Evolutionary conservation across 345 rosid genomes (phyloP), one percentile per base, ranked within the genome.

Genomic region (Psidium friedrichsthalianum): DNA sequence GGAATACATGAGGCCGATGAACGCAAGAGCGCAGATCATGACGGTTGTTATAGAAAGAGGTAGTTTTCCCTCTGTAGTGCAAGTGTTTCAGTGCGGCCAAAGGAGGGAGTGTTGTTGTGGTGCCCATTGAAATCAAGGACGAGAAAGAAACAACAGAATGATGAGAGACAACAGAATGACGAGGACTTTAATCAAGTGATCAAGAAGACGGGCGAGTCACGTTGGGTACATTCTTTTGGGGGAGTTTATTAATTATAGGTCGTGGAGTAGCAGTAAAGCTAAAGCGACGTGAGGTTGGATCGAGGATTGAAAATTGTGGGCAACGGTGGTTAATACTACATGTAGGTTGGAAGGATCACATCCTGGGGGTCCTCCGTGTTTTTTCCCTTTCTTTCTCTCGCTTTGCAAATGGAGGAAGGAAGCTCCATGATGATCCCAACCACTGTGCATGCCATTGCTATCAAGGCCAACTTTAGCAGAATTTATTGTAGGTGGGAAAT

Each of bases 251-350:
- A 42, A 61, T 59, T 82, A 86, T 87, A 55, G 88, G 86, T 51
- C 89, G 78, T 92, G 87, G 98, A 95, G 96, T 96, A 94, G 89
- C 91, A 91, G 95, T 94, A 88, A 94, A 92, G 95, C 87, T 76
- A 94, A 94, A 93, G 97, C 84, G 83, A 89, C 82, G 86, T 82
- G 82, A 61, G 88, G 86, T 84, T 86, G 74, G 84, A 82, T 84
- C 59, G 47, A 69, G 80, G 80, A 69, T 36, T 36, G 47, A 69
- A 69, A 69, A 8, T 36, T 10, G 47, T 1, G 80, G 80, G 47
- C 80, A 36, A 18, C 24, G 80, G 80, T 69, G 80, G 80, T 69
- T 91, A 86, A 87, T 54, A n/a, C n/a, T n/a, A 83, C 56, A 85
- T 55, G 84, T 89, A 84, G 89, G 94, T 87, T 91, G 89, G 82